phyloP scores from a whole-genome alignment of 257 asterid genomes.

The Plantago major region DNA sequence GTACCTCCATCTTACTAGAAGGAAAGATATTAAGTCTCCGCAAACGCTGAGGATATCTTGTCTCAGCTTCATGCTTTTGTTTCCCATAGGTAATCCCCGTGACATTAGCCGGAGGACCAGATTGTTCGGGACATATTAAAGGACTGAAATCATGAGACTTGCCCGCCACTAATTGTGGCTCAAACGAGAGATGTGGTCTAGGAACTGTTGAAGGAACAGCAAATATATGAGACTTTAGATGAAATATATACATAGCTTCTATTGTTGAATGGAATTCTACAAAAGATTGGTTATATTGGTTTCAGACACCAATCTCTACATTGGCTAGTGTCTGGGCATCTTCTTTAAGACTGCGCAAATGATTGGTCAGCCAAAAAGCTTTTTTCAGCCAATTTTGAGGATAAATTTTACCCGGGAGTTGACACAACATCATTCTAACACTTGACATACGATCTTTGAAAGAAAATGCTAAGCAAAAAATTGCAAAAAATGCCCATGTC shows the following conservation, averaged over 20 bases:
- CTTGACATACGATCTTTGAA: constrained; percentile 2
- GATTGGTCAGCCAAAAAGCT: too few species aligned
- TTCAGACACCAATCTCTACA: too few species aligned
- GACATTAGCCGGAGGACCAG: constrained; percentile 53
- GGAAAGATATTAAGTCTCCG: constrained; percentile 92
- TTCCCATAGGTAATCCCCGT: constrained; percentile 58
- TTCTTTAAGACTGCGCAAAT: too few species aligned
- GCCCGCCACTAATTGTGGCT: constrained; percentile 92
- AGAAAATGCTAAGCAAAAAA: constrained; percentile 5
- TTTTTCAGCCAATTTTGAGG: neutral
- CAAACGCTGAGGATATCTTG: constrained; percentile 83
- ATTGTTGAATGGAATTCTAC: neutral
- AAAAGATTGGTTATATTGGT: neutral
- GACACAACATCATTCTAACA: constrained; percentile 15
- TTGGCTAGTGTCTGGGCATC: too few species aligned
- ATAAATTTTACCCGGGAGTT: constrained; percentile 9
- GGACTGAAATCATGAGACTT: constrained; percentile 90
- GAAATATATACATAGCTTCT: neutral
- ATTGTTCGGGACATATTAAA: constrained; percentile 79
- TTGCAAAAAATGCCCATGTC: neutral
- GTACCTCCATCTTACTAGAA: constrained; percentile 83
- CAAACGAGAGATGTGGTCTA: constrained; percentile 90
- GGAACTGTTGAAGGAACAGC: constrained; percentile 57
- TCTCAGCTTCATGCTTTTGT: constrained; percentile 89
- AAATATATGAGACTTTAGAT: neutral